Base-by-base conservation (phyloP, 257 asterid species). In the Coffea eugenioides region DNA sequence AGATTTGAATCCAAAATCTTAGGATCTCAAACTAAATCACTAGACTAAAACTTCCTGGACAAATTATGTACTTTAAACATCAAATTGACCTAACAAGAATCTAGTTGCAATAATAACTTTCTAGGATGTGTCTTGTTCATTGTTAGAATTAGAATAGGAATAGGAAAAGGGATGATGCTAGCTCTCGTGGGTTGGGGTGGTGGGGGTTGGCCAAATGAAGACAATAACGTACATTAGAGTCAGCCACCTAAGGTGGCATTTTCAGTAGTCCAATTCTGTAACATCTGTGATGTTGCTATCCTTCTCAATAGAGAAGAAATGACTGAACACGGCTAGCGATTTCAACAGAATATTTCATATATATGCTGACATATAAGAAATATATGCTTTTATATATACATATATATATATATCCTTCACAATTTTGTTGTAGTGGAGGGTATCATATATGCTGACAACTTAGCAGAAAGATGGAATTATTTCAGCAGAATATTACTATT, bases 161-260 rank as follows among this genome's bases (percentile, higher is more conserved):
- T 45, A 45, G 75, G 9, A 11, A 45, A 71, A 71, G 59, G 52
- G 75, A 45, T 71, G 75, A 3, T 45, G n/a, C 23, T 59, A 21
- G n/a, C 54, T 8, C 6, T 5, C 18, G 5, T 4, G 70, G 3
- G 8, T 14, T 8, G 71, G 36, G 31, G 14, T n/a, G 45, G 65
- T 82, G 27, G 77, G 64, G 77, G 6, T 7, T 49, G 74, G 51
- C 41, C 70, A 69, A 16, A 69, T 21, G 27, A 67, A 54, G 74
- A 82, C 21, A 76, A 75, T 49, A 66, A 73, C 87, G 76, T 81
- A 83, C 89, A 86, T 83, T 82, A 71, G 91, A 91, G 91, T 87
- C 92, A 83, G 88, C 96, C 84, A 84, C 71, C 80, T 64, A 81
- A 81, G 23, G 77, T 74, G 86, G 86, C 83, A 82, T 84, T 86